Base-by-base conservation (phyloP, 345 rosid genomes). In the Rhodomyrtus tomentosa region DNA sequence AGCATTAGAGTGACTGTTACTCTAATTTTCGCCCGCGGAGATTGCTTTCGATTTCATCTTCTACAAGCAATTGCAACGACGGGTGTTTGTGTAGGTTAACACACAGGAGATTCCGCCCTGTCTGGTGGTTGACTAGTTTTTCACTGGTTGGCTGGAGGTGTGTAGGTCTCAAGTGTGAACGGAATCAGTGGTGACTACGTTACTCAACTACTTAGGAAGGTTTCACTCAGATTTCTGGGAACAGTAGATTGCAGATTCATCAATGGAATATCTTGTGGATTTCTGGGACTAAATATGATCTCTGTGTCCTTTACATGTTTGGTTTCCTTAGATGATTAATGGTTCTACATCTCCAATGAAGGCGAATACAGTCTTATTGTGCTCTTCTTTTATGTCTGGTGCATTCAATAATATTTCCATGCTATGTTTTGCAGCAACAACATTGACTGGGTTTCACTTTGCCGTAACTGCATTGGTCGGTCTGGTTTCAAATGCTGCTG, bases 401-500 rank as follows among this genome's bases (percentile, higher is more conserved):
- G 50, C 50, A 51, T 14, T 56, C 50, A 38, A 45, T 84, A 45
- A 59, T 58, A 59, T 38, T 59, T 72, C 84, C 40, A 48, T 86
- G 52, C 55, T 50, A 59, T 48, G 81, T 50, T 56, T 82, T 82
- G 40, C 92, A 96, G 99, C 98, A 2, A 95, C 99, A 11, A 96
- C 98, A 8, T 86, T 94, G 50, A 96, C 98, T 2, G 99, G 99
- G 38, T 96, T 96, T 90, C 99, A 96, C 87, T 96, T 96, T 68
- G 93, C 93, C 0, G 89, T 94, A 53, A 96, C 99, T 50, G 99
- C 98, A 8, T 79, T 95, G 84, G 96, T 95, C 7, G 99, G 99
- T 58, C 81, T 95, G 84, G 95, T 93, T 42, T 96, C 98, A 3
- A 96, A 96, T 89, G 99, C 98, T 0, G 90, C 98, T 24, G 97